Percentiles rank a stretch among this genome's conserved stretches.
phyloP scores from a whole-genome alignment of 345 rosid species.

The Gossypium turneri region DNA sequence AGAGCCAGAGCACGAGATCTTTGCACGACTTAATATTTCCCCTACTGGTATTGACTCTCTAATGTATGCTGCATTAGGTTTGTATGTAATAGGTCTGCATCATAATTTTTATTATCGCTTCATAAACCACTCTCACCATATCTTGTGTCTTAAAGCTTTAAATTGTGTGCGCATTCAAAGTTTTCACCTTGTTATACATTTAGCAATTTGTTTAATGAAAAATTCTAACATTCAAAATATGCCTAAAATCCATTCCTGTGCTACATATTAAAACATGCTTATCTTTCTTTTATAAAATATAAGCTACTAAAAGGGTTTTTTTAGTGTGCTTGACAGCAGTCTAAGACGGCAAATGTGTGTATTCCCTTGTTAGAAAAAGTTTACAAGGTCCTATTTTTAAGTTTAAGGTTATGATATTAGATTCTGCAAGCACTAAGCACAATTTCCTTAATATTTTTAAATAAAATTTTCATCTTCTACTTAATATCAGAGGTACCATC shows the following conservation, averaged over 20 bases:
- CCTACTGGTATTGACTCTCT: conserved; percentile 50
- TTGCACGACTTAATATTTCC: conserved; percentile 70
- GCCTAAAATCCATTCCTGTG: not conserved
- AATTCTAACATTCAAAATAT: not conserved
- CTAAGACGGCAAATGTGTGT: not conserved
- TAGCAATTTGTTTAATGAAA: not conserved
- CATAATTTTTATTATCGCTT: not conserved
- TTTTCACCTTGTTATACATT: not conserved
- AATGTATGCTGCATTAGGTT: not conserved
- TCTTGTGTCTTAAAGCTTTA: not conserved
- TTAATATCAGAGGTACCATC: conserved; percentile 68
- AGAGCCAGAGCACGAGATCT: conserved; percentile 96
- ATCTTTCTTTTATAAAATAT: not conserved
- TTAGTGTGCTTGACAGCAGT: not conserved
- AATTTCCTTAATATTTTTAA: not conserved
- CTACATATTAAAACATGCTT: not conserved
- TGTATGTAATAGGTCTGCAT: not conserved
- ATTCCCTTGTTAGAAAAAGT: conserved; percentile 1
- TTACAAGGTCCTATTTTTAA: not conserved
- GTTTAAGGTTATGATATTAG: not conserved
- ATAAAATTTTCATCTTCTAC: not conserved
- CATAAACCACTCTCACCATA: not conserved
- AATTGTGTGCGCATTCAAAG: not conserved
- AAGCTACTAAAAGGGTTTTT: not conserved
- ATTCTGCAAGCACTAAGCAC: not conserved